These are phyloP conservation scores for Sisymbrium irio DNA, from an alignment of 345 rosid species.

Conservation along the genomic window DNA sequence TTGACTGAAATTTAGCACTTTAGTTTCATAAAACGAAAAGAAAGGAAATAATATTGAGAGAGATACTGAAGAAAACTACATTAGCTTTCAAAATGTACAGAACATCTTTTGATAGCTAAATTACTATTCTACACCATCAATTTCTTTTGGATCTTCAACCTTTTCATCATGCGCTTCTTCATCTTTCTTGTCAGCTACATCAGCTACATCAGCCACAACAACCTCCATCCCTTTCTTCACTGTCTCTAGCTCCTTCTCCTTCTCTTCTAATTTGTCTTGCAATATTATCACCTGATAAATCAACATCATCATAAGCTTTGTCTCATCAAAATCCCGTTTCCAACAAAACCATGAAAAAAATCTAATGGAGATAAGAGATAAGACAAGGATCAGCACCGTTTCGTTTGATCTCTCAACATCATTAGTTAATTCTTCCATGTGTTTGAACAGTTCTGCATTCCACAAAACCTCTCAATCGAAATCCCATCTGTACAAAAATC, in stretches of 20 bases:
- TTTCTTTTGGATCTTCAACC: slow-evolving; percentile 33
- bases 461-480: slow-evolving; percentile 23
- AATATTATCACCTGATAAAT: slow-evolving; percentile 58
- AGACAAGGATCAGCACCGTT: slow-evolving; percentile 46
- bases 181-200: slow-evolving; percentile 27
- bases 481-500: not conserved
- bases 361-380: not conserved
- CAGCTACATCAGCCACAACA: slow-evolving; percentile 28
- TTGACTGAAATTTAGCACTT: not conserved
- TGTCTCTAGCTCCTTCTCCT: slow-evolving; percentile 54
- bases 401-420: slow-evolving; percentile 90
- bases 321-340: not conserved
- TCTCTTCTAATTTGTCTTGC: slow-evolving; percentile 72
- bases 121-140: slow-evolving; percentile 28
- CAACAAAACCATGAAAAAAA: slow-evolving; percentile 11
- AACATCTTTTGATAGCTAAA: slow-evolving; percentile 19
- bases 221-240: slow-evolving; percentile 44
- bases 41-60: not conserved
- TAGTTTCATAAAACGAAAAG: not conserved
- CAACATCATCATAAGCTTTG: not conserved
- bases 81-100: slow-evolving; percentile 23
- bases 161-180: slow-evolving; percentile 19
- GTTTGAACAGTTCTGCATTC: slow-evolving; percentile 57
- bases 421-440: slow-evolving; percentile 70
- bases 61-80: slow-evolving; percentile 17